These are phyloP conservation scores for Pseudocercospora cruenta DNA, from an alignment of 2,329 filamentous ascomycete species.

Conservation along the genomic window DNA sequence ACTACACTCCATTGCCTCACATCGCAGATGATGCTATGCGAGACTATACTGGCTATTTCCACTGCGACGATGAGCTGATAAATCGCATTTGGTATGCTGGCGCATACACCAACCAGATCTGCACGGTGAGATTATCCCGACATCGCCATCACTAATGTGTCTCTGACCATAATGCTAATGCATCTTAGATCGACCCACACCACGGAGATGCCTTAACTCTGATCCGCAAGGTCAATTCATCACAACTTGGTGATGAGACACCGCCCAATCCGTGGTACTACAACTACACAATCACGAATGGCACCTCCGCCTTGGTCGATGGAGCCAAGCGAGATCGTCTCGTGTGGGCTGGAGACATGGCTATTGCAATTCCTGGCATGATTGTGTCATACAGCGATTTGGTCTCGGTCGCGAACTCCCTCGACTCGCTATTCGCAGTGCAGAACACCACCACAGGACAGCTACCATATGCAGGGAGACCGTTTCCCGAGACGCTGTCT, in stretches of 20 bases:
- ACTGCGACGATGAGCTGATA: constrained; percentile 48
- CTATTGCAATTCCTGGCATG: constrained; percentile 52
- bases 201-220: constrained; percentile 43
- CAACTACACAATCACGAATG: constrained; percentile 47
- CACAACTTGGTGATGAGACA: constrained; percentile 35
- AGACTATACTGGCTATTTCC: constrained; percentile 46
- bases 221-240: constrained; percentile 38
- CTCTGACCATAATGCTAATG: constrained; percentile 1
- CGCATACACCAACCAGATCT: constrained; percentile 40
- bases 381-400: constrained; percentile 54
- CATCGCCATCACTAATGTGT: not conserved
- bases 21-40: constrained; percentile 46
- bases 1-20: constrained; percentile 53
- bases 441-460: constrained; percentile 37
- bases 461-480: constrained; percentile 35
- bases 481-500: constrained; percentile 41
- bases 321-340: constrained; percentile 63
- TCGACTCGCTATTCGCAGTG: constrained; percentile 35
- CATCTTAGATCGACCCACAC: constrained; percentile 38
- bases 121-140: constrained; percentile 19
- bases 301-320: constrained; percentile 48
- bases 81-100: constrained; percentile 52
- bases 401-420: constrained; percentile 39
- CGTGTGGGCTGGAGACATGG: constrained; percentile 66
- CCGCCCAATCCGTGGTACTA: constrained; percentile 44